phyloP scores from a whole-genome alignment of 73 alveolate species.

The Paramecium tetraurelia region DNA sequence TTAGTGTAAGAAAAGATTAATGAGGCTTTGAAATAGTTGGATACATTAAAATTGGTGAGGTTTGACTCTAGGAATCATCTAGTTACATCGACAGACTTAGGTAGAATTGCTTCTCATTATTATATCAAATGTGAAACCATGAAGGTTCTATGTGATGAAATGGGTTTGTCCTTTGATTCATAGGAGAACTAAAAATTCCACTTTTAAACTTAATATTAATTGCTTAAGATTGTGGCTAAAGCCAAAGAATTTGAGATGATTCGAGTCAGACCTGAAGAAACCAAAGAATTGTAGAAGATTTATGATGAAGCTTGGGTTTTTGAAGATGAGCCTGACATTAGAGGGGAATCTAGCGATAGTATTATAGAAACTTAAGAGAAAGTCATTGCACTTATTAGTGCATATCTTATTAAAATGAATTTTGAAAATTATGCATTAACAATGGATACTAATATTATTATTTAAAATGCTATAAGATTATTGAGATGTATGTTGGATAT shows the following conservation, averaged over 20 bases:
- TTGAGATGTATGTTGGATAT: constrained; percentile 97
- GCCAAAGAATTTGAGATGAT: constrained; percentile 91
- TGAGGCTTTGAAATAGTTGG: constrained; percentile 66
- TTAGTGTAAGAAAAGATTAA: constrained; percentile 64
- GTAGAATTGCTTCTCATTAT: constrained; percentile 99
- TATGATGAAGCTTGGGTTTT: constrained; percentile 57
- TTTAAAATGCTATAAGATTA: constrained; percentile 94
- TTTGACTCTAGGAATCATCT: constrained; percentile 64
- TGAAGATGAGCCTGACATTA: constrained; percentile 1
- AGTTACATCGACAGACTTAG: constrained; percentile 97
- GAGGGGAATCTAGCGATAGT: not conserved
- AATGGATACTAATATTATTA: constrained; percentile 92
- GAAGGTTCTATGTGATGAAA: constrained; percentile 83
- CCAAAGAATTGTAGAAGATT: constrained; percentile 79
- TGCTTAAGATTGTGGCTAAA: constrained; percentile 80
- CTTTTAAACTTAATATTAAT: constrained; percentile 72
- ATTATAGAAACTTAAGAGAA: constrained; percentile 84
- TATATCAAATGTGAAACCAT: constrained; percentile 94
- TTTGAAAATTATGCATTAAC: constrained; percentile 82
- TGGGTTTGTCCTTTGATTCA: constrained; percentile 61
- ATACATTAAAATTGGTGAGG: constrained; percentile 74
- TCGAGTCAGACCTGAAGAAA: constrained; percentile 93
- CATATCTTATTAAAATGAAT: constrained; percentile 76
- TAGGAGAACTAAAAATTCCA: constrained; percentile 45
- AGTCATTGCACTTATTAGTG: constrained; percentile 83